Conservation (phyloP, 176 grass and related monocot species). For the Eleusine indica region DNA sequence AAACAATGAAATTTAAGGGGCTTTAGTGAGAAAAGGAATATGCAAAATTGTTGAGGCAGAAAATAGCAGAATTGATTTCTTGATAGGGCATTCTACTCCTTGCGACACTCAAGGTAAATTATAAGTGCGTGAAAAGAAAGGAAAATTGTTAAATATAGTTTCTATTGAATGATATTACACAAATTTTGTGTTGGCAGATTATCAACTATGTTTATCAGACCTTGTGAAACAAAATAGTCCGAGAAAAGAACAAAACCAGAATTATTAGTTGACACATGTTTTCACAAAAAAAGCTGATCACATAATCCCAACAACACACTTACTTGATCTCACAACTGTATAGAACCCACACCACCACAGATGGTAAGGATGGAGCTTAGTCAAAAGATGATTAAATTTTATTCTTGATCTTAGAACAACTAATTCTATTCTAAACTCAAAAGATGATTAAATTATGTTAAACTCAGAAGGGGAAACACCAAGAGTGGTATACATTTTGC, state of each 20-base stretch:
- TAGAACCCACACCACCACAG: neutral
- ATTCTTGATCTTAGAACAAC: too few species aligned
- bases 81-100: neutral
- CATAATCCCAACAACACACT: constrained; percentile 16
- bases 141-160: neutral
- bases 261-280: neutral
- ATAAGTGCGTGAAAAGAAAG: neutral
- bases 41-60: neutral
- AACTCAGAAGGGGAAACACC: neutral
- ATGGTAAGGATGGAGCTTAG: neutral
- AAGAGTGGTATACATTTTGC: too few species aligned
- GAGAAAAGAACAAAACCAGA: neutral
- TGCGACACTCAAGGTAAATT: constrained; percentile 32
- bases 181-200: neutral
- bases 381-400: neutral
- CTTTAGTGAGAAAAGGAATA: constrained; percentile 6
- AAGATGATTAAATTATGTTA: neutral
- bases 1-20: constrained; percentile 15
- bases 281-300: constrained; percentile 1
- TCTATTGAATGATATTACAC: neutral
- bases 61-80: constrained; percentile 19
- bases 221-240: neutral
- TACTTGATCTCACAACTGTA: neutral
- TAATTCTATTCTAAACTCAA: neutral
- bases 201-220: neutral